Evolutionary conservation across 257 asterid genomes (phyloP).

Genomic region (Lycium ferocissimum): DNA sequence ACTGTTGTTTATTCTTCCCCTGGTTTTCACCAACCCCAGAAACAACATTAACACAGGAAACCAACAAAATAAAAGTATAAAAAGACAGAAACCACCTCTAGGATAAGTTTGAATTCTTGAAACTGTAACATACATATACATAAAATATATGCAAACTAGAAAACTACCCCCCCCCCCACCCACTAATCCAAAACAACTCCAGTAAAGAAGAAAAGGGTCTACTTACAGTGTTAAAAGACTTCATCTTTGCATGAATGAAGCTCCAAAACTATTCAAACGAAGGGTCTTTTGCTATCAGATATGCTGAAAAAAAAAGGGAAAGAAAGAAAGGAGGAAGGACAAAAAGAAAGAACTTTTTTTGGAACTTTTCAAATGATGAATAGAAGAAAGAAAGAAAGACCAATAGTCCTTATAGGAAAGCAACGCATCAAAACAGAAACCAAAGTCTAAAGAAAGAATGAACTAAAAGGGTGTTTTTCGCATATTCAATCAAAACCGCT

Average conservation of each 20-base stretch:
- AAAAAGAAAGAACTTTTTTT: slow-evolving; percentile 29
- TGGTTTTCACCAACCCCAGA: slow-evolving; percentile 15
- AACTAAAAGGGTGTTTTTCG: slow-evolving; percentile 43
- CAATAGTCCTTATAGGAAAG: slow-evolving; percentile 38
- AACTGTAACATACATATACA: neutral
- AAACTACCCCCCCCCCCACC: neutral
- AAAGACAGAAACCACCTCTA: slow-evolving; percentile 23
- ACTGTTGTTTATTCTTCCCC: neutral
- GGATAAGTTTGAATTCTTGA: slow-evolving; percentile 17
- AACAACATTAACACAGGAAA: slow-evolving; percentile 19
- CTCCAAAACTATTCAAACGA: neutral
- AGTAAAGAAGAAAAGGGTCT: slow-evolving; percentile 21
- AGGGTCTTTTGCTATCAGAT: neutral
- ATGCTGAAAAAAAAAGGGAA: neutral
- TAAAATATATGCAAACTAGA: neutral
- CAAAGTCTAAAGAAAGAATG: slow-evolving; percentile 49
- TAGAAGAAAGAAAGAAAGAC: slow-evolving; percentile 40
- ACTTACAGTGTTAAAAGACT: slow-evolving; percentile 49
- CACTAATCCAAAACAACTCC: neutral
- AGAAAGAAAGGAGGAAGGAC: neutral
- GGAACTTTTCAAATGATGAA: slow-evolving; percentile 26
- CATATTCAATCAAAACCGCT: slow-evolving; percentile 15
- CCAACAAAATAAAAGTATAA: slow-evolving; percentile 13
- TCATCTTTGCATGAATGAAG: slow-evolving; percentile 48
- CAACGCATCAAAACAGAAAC: slow-evolving; percentile 48